Evolutionary conservation across 2,329 filamentous ascomycete species (phyloP).

Genomic region (Neoascochyta sp.): DNA sequence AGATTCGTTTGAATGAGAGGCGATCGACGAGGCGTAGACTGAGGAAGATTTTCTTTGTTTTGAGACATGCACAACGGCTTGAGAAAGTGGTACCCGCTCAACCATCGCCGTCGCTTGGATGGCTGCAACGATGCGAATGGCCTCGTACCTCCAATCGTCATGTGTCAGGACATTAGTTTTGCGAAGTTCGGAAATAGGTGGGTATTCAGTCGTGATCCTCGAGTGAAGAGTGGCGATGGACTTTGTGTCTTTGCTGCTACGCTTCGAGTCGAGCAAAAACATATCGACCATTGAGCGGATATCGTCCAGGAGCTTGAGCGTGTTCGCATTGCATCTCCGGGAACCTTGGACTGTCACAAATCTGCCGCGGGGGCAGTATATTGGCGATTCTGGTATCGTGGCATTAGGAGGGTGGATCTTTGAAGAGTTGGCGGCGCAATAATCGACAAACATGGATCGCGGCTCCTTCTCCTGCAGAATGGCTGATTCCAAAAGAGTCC

Average conservation of each 20-base stretch:
- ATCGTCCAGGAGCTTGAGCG: slow-evolving; percentile 25
- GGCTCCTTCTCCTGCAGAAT: slow-evolving; percentile 31
- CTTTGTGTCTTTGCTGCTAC: slow-evolving; percentile 13
- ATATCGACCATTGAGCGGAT: slow-evolving; percentile 30
- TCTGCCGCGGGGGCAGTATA: slow-evolving; percentile 28
- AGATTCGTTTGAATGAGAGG: slow-evolving; percentile 14
- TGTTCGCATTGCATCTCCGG: slow-evolving; percentile 8
- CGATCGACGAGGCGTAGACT: slow-evolving; percentile 6
- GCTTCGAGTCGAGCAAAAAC: slow-evolving; percentile 21
- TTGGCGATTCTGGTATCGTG: slow-evolving; percentile 35
- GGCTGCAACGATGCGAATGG: slow-evolving; percentile 30
- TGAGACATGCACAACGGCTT: slow-evolving; percentile 16
- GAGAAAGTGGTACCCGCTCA: slow-evolving; percentile 23
- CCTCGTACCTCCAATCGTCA: slow-evolving; percentile 35
- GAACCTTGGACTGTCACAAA: slow-evolving; percentile 29
- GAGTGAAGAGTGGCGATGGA: slow-evolving; percentile 17
- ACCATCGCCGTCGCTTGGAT: slow-evolving; percentile 35
- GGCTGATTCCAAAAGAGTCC: slow-evolving; percentile 32
- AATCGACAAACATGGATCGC: slow-evolving; percentile 24
- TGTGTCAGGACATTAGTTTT: slow-evolving; percentile 10
- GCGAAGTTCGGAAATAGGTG: slow-evolving; percentile 8
- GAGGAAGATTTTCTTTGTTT: slow-evolving; percentile 1
- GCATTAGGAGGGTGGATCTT: slow-evolving; percentile 16
- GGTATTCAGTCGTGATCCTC: slow-evolving; percentile 20
- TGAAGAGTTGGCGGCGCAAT: slow-evolving; percentile 12